Evolutionary conservation across 1,139 yeast species (phyloP).

Genomic region (Geotrichum siamense): DNA sequence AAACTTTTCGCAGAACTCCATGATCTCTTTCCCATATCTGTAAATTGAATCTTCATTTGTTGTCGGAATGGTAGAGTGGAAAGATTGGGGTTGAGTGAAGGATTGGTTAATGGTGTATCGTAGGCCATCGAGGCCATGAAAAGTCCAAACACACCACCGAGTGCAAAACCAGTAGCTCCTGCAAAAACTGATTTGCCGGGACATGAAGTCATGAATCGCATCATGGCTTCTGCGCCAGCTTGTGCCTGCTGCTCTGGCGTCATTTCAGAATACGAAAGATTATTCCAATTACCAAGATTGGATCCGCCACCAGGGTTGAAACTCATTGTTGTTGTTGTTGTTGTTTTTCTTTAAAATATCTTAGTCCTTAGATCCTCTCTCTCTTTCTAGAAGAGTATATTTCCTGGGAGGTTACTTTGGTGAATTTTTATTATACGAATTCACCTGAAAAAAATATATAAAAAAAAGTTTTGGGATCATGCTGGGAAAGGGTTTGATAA

Average conservation of each 20-base stretch:
- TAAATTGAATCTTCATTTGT: constrained; percentile 84
- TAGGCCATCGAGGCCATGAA: constrained; percentile 92
- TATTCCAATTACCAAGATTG: constrained; percentile 9
- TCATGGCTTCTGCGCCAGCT: constrained; percentile 79
- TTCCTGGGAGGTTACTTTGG: no score
- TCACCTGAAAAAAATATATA: no score
- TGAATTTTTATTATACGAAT: no score
- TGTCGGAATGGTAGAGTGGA: constrained; percentile 85
- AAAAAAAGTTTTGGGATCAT: no score
- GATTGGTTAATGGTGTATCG: constrained; percentile 64
- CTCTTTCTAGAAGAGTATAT: no score
- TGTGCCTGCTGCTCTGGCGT: constrained; percentile 91
- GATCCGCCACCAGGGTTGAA: constrained; percentile 18
- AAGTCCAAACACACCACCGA: constrained; percentile 93
- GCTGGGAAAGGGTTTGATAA: no score
- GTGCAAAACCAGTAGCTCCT: constrained; percentile 89
- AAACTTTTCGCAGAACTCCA: constrained; percentile 86
- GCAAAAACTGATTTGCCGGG: constrained; percentile 91
- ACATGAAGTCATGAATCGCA: constrained; percentile 82
- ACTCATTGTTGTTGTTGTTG: constrained; percentile 16
- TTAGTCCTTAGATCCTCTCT: no score
- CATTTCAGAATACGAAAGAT: constrained; percentile 53
- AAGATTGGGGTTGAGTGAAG: constrained; percentile 40
- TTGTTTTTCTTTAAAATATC: no score
- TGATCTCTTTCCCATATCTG: constrained; percentile 87